Evolutionary conservation across 495 filamentous ascomycete genomes (phyloP).

Genomic region (Penicillium pulvis): DNA sequence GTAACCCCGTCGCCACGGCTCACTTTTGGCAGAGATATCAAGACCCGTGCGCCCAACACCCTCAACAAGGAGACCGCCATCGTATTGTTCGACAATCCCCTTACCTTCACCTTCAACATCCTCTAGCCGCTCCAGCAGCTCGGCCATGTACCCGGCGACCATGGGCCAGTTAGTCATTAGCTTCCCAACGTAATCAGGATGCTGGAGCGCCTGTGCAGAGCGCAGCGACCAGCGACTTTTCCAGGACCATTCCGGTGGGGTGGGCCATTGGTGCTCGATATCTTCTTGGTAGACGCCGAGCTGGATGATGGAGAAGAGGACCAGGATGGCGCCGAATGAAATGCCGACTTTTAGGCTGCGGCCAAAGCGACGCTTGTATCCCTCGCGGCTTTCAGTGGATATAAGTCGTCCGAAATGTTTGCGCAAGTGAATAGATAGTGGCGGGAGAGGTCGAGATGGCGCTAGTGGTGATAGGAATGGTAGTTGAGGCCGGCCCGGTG

Average conservation of each 20-base stretch:
- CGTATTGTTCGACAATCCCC: conserved; percentile 58
- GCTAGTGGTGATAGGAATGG: conserved; percentile 70
- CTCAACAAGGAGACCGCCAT: conserved; percentile 56
- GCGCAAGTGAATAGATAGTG: conserved; percentile 45
- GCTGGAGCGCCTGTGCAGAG: conserved; percentile 56
- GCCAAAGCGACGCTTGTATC: conserved; percentile 64
- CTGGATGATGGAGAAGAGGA: conserved; percentile 54
- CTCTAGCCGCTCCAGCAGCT: conserved; percentile 62
- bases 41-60: conserved; percentile 60
- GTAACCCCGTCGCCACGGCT: conserved; percentile 82
- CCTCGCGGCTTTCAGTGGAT: conserved; percentile 72
- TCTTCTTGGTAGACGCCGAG: conserved; percentile 65
- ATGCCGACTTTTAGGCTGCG: conserved; percentile 59
- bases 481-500: conserved; percentile 68
- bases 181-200: conserved; percentile 50
- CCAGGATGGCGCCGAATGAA: conserved; percentile 55
- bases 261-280: conserved; percentile 72
- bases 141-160: conserved; percentile 55
- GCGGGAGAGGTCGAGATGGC: conserved; percentile 35
- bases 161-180: conserved; percentile 66
- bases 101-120: conserved; percentile 66
- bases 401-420: conserved; percentile 67
- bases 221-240: conserved; percentile 60
- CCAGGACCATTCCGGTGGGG: conserved; percentile 74
- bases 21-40: conserved; percentile 73